A percentile compares a stretch with the other conserved stretches of the same genome.
Evolutionary conservation across 2,329 filamentous ascomycete species (phyloP).

Genomic region (Xylariaceae sp.): DNA sequence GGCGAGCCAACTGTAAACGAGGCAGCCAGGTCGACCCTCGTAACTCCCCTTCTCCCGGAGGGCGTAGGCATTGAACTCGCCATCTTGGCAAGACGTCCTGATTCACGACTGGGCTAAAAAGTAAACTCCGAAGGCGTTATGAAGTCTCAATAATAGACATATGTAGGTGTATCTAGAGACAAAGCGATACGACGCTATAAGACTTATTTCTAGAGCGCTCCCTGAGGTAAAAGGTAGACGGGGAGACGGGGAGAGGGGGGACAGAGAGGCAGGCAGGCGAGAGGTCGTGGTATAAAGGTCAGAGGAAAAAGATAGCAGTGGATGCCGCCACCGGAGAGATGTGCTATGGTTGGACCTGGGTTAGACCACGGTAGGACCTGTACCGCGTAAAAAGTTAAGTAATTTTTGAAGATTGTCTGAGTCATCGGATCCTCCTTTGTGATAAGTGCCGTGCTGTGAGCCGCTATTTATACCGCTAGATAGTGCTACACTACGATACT

Average conservation of each 20-base stretch:
- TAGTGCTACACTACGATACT: no score
- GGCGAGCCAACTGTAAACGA: slow-evolving; percentile 58
- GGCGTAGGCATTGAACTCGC: slow-evolving; percentile 26
- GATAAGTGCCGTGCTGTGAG: not conserved
- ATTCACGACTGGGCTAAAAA: not conserved
- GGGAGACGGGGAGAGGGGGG: no score
- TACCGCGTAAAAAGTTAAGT: not conserved
- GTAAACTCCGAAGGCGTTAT: not conserved
- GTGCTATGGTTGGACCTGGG: no score
- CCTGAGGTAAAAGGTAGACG: no score
- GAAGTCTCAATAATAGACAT: not conserved
- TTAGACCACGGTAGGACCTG: no score
- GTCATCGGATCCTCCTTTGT: not conserved
- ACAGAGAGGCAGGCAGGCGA: no score
- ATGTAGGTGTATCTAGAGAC: not conserved
- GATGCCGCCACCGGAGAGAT: no score
- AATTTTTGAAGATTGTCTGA: not conserved
- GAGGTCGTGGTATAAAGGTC: no score
- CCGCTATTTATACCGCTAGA: not conserved
- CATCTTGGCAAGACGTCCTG: slow-evolving; percentile 17
- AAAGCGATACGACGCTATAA: not conserved
- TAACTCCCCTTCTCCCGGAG: slow-evolving; percentile 11
- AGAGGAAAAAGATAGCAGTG: no score
- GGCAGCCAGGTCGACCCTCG: slow-evolving; percentile 34
- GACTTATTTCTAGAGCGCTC: no score